Evolutionary conservation across 345 rosid species (phyloP).

Genomic region (Bretschneidera sinensis): DNA sequence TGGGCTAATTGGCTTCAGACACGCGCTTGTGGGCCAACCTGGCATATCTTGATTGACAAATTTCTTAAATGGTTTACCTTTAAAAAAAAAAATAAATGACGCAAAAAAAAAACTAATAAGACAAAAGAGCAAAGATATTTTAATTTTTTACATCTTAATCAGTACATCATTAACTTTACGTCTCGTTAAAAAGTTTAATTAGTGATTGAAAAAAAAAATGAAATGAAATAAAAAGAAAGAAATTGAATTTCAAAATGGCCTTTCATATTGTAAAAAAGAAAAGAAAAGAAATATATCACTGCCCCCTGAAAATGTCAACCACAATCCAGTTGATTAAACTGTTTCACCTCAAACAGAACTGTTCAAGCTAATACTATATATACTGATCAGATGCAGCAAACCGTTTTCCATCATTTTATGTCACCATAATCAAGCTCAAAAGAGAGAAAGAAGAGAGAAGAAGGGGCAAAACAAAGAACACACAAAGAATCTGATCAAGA

Average conservation of each 20-base stretch:
- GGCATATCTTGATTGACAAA: too few relatives aligned
- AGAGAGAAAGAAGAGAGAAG: neutral
- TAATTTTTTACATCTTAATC: too few relatives aligned
- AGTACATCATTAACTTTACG: neutral
- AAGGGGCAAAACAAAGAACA: neutral
- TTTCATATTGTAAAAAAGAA: too few relatives aligned
- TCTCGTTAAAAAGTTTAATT: too few relatives aligned
- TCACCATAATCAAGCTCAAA: slow-evolving; percentile 19
- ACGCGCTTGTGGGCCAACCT: neutral
- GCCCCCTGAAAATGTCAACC: slow-evolving; percentile 51
- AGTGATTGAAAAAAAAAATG: too few relatives aligned
- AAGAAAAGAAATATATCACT: too few relatives aligned
- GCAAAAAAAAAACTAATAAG: too few relatives aligned
- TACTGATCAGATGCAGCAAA: slow-evolving; percentile 28
- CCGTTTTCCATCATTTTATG: slow-evolving; percentile 52
- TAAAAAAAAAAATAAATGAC: too few relatives aligned
- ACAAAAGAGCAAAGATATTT: neutral
- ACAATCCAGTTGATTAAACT: slow-evolving; percentile 23
- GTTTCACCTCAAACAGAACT: too few relatives aligned
- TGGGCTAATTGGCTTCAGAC: neutral
- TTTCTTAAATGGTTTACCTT: neutral
- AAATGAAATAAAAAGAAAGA: slow-evolving; percentile 7
- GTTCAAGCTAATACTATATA: slow-evolving; percentile 24
- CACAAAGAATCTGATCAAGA: neutral
- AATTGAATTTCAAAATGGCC: slow-evolving; percentile 30